These are phyloP conservation scores for Schrenkiella parvula DNA, from an alignment of 345 rosid species.

Conservation along the genomic window DNA sequence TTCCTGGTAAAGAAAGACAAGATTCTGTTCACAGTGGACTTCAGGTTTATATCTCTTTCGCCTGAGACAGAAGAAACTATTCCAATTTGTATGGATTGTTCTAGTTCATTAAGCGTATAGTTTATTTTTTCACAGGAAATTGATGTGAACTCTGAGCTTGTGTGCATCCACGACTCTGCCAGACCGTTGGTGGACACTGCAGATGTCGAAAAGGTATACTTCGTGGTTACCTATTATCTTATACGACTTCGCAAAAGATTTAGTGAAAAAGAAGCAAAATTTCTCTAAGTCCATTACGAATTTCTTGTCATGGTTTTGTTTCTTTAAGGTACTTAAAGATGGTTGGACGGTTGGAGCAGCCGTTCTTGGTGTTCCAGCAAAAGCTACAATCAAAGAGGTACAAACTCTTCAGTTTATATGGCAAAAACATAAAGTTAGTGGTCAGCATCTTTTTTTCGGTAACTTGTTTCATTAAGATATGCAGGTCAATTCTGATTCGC, in stretches of 20 bases:
- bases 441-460: not conserved
- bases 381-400: conserved; percentile 99
- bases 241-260: not conserved
- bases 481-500: conserved; percentile 73
- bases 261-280: not conserved
- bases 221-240: not conserved
- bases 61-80: not conserved
- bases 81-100: not conserved
- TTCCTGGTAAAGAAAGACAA: conserved; percentile 97
- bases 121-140: conserved; percentile 42
- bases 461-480: not conserved
- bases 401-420: not conserved
- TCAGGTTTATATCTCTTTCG: conserved; percentile 49
- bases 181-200: conserved; percentile 65
- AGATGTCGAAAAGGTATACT: conserved; percentile 68
- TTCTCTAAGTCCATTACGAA: not conserved
- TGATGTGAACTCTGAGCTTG: conserved; percentile 70
- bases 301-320: not conserved
- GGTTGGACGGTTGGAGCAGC: conserved; percentile 81
- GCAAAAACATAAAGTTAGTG: no score
- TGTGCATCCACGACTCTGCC: conserved; percentile 93
- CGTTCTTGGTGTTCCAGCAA: conserved; percentile 89
- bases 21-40: conserved; percentile 88
- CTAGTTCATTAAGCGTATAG: not conserved
- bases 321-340: conserved; percentile 66